Base-by-base conservation (phyloP, 164 flowering plant genomes). In the Magnolia kwangsiensis region DNA sequence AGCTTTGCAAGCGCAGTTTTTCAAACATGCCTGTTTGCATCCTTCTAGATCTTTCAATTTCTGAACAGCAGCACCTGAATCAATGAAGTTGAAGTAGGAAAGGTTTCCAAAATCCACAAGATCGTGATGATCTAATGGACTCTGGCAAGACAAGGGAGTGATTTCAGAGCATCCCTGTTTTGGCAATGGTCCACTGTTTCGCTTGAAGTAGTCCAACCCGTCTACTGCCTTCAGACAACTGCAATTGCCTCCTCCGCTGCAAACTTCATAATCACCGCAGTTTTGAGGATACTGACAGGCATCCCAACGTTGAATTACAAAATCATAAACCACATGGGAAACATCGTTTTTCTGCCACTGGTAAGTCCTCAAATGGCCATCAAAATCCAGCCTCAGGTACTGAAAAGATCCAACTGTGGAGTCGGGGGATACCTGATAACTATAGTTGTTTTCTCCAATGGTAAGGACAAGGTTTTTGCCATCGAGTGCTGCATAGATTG, bases 291-390 rank as follows among this genome's bases (percentile, higher is more conserved):
- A 65, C 20, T 65, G 11, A 64, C 85, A 83, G 0, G 67, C 76
- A 9, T 16, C 63, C n/a, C 27, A 13, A 67, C 3, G 0, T 0
- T 50, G 61, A 0, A 37, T 65, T 20, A 79, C 13, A 14, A 80
- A 50, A 64, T 81, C 85, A 1, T 50, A 77, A 5, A 81, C 82
- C 31, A 0, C 63, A 0, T 6, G 0, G 2, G 3, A 7, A 21
- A 78, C 69, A 78, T 69, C 45, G 6, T 3, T 37, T 37, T 37
- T 27, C 13, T 2, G 27, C 83, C 84, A 82, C 10, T 83, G 75
- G 50, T 72, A 82, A 11, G 80, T 80, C 70, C 77, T 67, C 68
- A 83, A 73, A 77, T 78, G 85, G 74, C 87, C 84, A 65, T 83
- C 83, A 14, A 72, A 23, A 9, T 37, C 83, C 23, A 85, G 49